A percentile compares a stretch with the other conserved stretches of the same genome.
Conservation (phyloP, 208 protist species). For the Crithidia expoeki region DNA sequence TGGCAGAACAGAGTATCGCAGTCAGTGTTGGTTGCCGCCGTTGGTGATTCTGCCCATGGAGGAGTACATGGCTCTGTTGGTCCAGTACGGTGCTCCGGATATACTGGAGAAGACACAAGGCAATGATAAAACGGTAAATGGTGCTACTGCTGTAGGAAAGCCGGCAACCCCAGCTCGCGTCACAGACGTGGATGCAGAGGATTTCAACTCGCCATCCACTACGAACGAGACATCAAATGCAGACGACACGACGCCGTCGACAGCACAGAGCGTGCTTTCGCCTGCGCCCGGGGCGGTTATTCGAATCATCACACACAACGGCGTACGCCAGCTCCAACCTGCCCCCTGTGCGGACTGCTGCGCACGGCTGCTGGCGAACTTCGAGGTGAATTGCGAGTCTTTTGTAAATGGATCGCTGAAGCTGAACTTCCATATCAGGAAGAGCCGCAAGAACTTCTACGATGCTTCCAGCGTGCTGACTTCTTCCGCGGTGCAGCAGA, state of each 20-base stretch:
- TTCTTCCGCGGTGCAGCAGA: constrained; percentile 32
- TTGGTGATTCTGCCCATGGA: constrained; percentile 71
- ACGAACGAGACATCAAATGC: not conserved
- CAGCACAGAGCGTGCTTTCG: not conserved
- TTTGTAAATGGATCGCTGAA: constrained; percentile 67
- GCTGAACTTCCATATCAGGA: constrained; percentile 70
- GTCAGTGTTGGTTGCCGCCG: constrained; percentile 55
- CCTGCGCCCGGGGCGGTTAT: constrained; percentile 28
- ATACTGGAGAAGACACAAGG: constrained; percentile 31
- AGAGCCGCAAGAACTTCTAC: constrained; percentile 79
- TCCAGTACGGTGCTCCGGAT: constrained; percentile 44
- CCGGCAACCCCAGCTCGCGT: constrained; percentile 1
- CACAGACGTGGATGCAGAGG: constrained; percentile 22
- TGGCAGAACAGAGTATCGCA: constrained; percentile 20
- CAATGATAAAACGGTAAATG: not conserved
- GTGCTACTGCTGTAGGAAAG: not conserved
- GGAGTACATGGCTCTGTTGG: constrained; percentile 58
- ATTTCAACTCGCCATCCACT: not conserved
- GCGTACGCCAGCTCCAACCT: constrained; percentile 46
- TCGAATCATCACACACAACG: constrained; percentile 54
- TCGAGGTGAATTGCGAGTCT: constrained; percentile 41
- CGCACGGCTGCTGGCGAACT: constrained; percentile 34
- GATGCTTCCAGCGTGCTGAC: constrained; percentile 59
- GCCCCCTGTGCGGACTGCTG: constrained; percentile 50
- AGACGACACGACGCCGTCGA: not conserved